Conservation (phyloP, 108 stramenopile species). For the Licmophora abbreviata region DNA sequence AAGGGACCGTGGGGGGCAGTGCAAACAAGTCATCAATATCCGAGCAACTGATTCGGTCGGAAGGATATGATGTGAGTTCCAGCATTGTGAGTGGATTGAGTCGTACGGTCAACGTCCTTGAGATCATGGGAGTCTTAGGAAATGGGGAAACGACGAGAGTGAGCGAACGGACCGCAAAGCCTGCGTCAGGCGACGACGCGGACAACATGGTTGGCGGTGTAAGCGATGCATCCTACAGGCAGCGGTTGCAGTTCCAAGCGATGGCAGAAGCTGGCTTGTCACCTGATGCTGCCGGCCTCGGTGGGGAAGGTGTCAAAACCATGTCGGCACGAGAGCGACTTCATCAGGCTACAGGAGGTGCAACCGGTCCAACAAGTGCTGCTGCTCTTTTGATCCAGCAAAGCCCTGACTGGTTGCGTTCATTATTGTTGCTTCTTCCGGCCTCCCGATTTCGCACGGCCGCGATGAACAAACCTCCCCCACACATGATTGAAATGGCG, state of each 20-base stretch:
- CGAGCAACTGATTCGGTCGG: conserved; percentile 68
- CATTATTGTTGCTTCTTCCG: conserved; percentile 55
- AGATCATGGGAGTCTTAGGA: conserved; percentile 72
- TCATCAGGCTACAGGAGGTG: conserved; percentile 9
- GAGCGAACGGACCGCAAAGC: not conserved
- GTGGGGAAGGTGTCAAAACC: conserved; percentile 28
- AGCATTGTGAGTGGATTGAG: conserved; percentile 70
- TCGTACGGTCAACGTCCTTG: conserved; percentile 64
- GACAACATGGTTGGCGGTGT: conserved; percentile 58
- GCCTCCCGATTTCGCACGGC: conserved; percentile 61
- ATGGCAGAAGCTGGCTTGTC: conserved; percentile 23
- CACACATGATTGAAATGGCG: conserved; percentile 74
- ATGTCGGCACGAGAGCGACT: conserved; percentile 63
- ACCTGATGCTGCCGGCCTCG: conserved; percentile 13
- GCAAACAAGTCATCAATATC: conserved; percentile 60
- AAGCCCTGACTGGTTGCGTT: conserved; percentile 77
- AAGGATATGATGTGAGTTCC: conserved; percentile 75
- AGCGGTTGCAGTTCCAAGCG: conserved; percentile 45
- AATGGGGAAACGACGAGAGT: conserved; percentile 24
- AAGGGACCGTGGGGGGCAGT: conserved; percentile 38
- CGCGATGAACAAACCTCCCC: conserved; percentile 61
- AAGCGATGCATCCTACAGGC: conserved; percentile 70
- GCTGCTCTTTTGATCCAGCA: conserved; percentile 54
- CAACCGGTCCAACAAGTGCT: conserved; percentile 30
- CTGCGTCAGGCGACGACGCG: conserved; percentile 16